phyloP scores from a whole-genome alignment of 345 rosid species.

The Arabis alpina region DNA sequence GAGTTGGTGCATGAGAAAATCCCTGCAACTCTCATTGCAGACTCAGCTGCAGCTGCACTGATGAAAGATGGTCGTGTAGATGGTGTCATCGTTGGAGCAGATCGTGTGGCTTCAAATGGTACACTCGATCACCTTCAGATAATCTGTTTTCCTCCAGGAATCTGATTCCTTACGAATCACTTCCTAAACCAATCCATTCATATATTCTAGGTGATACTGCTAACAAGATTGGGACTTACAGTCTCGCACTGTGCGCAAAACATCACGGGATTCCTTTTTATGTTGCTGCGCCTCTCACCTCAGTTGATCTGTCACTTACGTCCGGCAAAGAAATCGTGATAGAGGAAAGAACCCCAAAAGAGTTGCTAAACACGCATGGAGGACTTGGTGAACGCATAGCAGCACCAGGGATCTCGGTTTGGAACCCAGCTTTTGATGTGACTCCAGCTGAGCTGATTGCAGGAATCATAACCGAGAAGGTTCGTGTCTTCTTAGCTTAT shows the following conservation, averaged over 20 bases:
- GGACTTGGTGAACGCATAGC: conserved; percentile 99
- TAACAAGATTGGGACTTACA: conserved; percentile 96
- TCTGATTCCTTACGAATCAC: conserved; percentile 7
- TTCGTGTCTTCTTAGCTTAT: conserved; percentile 23
- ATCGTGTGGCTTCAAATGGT: conserved; percentile 95
- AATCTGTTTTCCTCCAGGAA: conserved; percentile 14
- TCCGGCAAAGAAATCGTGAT: conserved; percentile 79
- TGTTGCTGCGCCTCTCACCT: conserved; percentile 92
- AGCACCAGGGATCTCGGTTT: conserved; percentile 82
- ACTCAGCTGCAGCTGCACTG: conserved; percentile 92
- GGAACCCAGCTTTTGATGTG: conserved; percentile 97
- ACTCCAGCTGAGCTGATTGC: conserved; percentile 80
- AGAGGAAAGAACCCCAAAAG: conserved; percentile 83
- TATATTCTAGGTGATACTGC: conserved; percentile 81
- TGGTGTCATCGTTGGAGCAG: conserved; percentile 92
- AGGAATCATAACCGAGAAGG: conserved; percentile 92
- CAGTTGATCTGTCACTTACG: conserved; percentile 76
- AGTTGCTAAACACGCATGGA: conserved; percentile 71
- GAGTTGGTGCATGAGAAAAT: conserved; percentile 91
- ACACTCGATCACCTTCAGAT: conserved; percentile 16
- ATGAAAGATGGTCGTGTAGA: conserved; percentile 80
- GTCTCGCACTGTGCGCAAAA: conserved; percentile 81
- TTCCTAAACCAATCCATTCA: conserved; percentile 10
- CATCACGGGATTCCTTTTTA: conserved; percentile 75
- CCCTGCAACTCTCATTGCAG: conserved; percentile 89